These are phyloP conservation scores for Pyrrhoderma noxium DNA, from an alignment of 1,284 basidiomycete species.

Conservation along the genomic window DNA sequence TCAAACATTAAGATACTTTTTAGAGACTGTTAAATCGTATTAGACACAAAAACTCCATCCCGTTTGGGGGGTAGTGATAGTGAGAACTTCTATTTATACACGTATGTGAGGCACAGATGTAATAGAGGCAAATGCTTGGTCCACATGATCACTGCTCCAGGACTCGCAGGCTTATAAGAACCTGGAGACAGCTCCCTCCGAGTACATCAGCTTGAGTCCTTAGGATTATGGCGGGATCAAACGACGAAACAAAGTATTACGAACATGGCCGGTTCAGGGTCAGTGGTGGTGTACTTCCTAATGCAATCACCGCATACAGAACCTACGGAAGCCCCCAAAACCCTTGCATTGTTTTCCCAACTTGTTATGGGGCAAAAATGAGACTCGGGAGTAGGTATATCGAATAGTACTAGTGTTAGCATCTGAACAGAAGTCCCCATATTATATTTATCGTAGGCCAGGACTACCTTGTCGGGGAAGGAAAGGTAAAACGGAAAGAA, in stretches of 20 bases:
- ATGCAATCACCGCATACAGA: constrained; percentile 37
- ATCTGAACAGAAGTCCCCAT: constrained; percentile 7
- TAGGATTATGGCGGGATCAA: constrained; percentile 2
- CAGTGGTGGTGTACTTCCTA: constrained; percentile 33
- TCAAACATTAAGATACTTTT: too few relatives aligned
- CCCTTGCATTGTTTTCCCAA: constrained; percentile 39
- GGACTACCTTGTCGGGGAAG: constrained; percentile 19
- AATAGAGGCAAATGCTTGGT: too few relatives aligned
- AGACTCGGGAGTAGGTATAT: constrained; percentile 17
- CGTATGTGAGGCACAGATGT: too few relatives aligned
- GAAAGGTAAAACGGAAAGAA: not conserved
- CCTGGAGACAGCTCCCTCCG: too few relatives aligned
- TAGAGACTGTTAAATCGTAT: too few relatives aligned
- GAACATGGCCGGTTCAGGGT: constrained; percentile 35
- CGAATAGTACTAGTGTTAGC: constrained; percentile 20
- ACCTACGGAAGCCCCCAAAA: constrained; percentile 35
- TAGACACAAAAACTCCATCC: too few relatives aligned
- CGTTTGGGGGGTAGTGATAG: too few relatives aligned
- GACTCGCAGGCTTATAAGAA: not conserved
- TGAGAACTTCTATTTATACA: too few relatives aligned
- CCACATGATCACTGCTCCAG: too few relatives aligned
- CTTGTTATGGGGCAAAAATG: constrained; percentile 37
- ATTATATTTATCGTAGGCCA: constrained; percentile 15
- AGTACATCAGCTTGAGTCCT: too few relatives aligned
- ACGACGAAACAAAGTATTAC: constrained; percentile 27